Evolutionary conservation across 306 rosid species (phyloP).

Genomic region (Medicago arabica): DNA sequence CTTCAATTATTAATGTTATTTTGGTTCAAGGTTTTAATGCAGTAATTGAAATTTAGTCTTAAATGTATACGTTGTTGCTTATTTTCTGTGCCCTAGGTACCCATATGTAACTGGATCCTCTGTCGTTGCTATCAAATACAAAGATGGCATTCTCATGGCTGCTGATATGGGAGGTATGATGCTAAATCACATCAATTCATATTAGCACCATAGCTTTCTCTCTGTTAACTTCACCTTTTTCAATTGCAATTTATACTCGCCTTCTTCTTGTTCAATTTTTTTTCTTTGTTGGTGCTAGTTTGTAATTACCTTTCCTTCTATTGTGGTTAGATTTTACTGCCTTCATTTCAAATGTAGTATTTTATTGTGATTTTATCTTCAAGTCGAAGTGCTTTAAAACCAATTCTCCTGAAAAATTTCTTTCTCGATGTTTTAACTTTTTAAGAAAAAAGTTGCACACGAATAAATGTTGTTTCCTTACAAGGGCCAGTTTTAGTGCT

Average conservation of each 20-base stretch:
- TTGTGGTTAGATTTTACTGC: not conserved
- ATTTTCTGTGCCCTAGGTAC: slow-evolving; percentile 56
- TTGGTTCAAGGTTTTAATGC: not conserved
- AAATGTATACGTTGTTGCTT: not conserved
- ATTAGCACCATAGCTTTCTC: not conserved
- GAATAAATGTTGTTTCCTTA: not conserved
- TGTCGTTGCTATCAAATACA: slow-evolving; percentile 88
- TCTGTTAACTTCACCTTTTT: not conserved
- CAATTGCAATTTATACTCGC: not conserved
- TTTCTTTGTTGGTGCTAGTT: not conserved
- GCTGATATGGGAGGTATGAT: slow-evolving; percentile 93
- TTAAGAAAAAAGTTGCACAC: not conserved
- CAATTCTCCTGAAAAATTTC: slow-evolving; percentile 16
- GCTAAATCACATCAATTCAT: not conserved
- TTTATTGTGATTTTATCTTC: slow-evolving; percentile 21
- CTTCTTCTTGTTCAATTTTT: not conserved
- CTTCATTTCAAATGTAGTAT: not conserved
- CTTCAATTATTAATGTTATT: not conserved
- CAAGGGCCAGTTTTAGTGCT: not conserved
- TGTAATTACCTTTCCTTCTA: not conserved
- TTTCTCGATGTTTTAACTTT: not conserved
- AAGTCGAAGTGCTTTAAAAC: not conserved
- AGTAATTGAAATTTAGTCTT: slow-evolving; percentile 9
- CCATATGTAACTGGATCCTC: slow-evolving; percentile 96
- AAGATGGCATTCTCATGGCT: slow-evolving; percentile 94